Evolutionary conservation across 2,329 filamentous ascomycete species (phyloP).

Genomic region (Sporothrix pallida): DNA sequence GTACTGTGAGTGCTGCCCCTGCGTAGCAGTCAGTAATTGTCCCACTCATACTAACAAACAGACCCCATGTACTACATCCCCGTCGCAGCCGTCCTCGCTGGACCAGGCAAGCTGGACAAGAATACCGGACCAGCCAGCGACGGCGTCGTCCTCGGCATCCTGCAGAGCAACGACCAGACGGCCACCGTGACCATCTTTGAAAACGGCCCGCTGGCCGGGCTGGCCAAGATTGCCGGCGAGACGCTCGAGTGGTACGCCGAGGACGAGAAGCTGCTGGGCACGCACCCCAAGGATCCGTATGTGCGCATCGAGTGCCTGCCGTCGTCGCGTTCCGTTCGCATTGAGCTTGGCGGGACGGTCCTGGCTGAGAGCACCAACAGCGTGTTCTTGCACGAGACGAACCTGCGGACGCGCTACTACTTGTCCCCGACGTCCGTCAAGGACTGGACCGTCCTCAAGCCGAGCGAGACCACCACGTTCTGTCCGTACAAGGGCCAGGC

Average conservation of each 20-base stretch:
- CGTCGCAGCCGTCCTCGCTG: conserved; percentile 35
- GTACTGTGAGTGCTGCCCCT: conserved; percentile 39
- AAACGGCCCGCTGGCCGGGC: conserved; percentile 34
- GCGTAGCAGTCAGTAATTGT: not conserved
- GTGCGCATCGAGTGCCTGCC: conserved; percentile 67
- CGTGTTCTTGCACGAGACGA: conserved; percentile 66
- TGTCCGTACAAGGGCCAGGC: conserved; percentile 74
- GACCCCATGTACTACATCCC: conserved; percentile 47
- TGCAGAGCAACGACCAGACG: conserved; percentile 35
- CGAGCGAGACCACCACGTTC: conserved; percentile 58
- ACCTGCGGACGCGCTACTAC: conserved; percentile 65
- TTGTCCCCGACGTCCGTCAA: conserved; percentile 57
- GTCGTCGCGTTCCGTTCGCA: conserved; percentile 58
- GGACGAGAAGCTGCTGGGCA: conserved; percentile 46
- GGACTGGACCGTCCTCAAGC: conserved; percentile 51
- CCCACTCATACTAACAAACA: conserved; percentile 29
- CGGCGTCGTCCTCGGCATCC: conserved; percentile 38
- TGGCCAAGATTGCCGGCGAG: conserved; percentile 38
- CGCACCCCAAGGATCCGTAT: conserved; percentile 70
- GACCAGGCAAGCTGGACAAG: conserved; percentile 28
- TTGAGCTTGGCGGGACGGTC: conserved; percentile 54
- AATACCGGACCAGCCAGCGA: conserved; percentile 25
- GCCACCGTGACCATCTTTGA: conserved; percentile 40
- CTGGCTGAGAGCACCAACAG: conserved; percentile 55
- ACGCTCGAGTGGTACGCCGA: conserved; percentile 48